Percentiles rank a stretch among this genome's conserved stretches.
Evolutionary conservation across 1,284 basidiomycete species (phyloP).

Genomic region (Irpex sp.): DNA sequence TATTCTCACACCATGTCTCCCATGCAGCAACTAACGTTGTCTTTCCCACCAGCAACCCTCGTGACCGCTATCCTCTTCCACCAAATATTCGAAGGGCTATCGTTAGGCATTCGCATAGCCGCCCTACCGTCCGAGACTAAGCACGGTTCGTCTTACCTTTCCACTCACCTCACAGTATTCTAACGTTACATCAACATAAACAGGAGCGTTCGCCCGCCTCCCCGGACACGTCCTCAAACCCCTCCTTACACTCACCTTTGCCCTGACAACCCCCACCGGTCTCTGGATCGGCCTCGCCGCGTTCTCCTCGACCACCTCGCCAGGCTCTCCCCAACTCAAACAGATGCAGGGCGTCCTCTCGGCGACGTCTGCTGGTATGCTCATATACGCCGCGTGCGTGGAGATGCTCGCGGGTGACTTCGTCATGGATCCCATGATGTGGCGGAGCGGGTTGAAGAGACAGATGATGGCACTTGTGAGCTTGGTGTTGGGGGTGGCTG

Average conservation of each 20-base stretch:
- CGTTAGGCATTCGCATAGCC: slow-evolving; percentile 73
- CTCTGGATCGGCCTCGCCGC: slow-evolving; percentile 47
- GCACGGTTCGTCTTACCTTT: slow-evolving; percentile 17
- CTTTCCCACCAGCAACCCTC: slow-evolving; percentile 50
- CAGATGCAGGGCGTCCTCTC: slow-evolving; percentile 68
- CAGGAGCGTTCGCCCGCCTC: slow-evolving; percentile 8
- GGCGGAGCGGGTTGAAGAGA: slow-evolving; percentile 37
- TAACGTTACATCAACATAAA: slow-evolving; percentile 5
- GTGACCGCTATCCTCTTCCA: slow-evolving; percentile 74
- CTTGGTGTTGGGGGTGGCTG: slow-evolving; percentile 48
- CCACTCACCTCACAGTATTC: slow-evolving; percentile 11
- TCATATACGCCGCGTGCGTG: slow-evolving; percentile 73
- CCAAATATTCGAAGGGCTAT: slow-evolving; percentile 77
- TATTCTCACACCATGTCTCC: slow-evolving; percentile 9
- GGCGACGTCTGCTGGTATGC: slow-evolving; percentile 74
- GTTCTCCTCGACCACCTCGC: slow-evolving; percentile 4
- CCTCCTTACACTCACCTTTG: slow-evolving; percentile 59
- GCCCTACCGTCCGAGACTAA: slow-evolving; percentile 43
- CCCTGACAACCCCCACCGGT: slow-evolving; percentile 65
- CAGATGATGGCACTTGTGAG: slow-evolving; percentile 54
- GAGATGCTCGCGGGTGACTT: slow-evolving; percentile 81
- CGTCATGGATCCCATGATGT: slow-evolving; percentile 55
- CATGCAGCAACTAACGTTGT: slow-evolving; percentile 1
- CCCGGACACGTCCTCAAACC: slow-evolving; percentile 40
- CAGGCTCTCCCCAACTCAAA: slow-evolving; percentile 38